These are phyloP conservation scores for Apiotrichum siamense DNA, from an alignment of 1,284 basidiomycete species.

Conservation along the genomic window DNA sequence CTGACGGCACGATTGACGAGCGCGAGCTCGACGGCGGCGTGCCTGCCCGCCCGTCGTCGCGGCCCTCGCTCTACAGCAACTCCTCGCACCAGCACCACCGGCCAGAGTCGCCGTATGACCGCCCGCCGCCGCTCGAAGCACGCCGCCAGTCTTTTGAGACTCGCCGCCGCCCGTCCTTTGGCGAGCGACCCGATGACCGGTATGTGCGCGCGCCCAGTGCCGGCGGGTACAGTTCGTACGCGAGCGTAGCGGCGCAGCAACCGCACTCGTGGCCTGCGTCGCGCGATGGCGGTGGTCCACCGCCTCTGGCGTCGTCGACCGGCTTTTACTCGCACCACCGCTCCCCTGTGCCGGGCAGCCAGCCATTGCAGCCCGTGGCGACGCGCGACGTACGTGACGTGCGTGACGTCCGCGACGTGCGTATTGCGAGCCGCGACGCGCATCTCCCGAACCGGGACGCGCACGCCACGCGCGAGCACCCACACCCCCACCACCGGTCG, in stretches of 20 bases:
- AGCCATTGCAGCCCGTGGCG: background rate
- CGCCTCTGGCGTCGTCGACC: background rate
- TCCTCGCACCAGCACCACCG: background rate
- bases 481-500: background rate
- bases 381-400: too few species aligned
- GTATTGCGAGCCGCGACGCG: too few species aligned
- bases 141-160: constrained; percentile 1
- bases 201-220: background rate
- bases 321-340: constrained; percentile 1
- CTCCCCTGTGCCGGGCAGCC: background rate
- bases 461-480: constrained; percentile 1
- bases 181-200: constrained; percentile 5
- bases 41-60: constrained; percentile 10
- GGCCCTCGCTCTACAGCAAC: background rate
- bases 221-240: constrained; percentile 11
- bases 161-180: background rate
- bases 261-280: background rate
- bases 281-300: background rate
- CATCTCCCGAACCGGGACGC: too few species aligned
- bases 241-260: constrained; percentile 7
- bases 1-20: constrained; percentile 41
- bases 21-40: constrained; percentile 21
- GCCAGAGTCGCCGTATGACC: constrained; percentile 4
- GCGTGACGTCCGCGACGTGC: too few species aligned
- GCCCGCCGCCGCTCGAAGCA: constrained; percentile 4